These are phyloP conservation scores for Nigrospora osmanthi DNA, from an alignment of 2,329 filamentous ascomycete species.

Conservation along the genomic window DNA sequence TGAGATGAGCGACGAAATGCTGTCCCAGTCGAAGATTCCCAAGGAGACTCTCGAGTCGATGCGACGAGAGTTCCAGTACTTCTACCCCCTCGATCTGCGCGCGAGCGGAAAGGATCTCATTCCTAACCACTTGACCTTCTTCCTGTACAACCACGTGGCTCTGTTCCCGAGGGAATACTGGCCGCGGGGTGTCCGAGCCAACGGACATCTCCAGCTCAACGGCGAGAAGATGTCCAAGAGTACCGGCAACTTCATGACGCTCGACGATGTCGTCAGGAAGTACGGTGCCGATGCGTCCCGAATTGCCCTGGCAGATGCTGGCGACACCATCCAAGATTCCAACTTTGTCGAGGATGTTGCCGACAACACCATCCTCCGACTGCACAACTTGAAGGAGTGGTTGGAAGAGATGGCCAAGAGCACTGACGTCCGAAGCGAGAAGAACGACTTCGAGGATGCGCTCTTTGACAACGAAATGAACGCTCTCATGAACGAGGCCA, in stretches of 20 bases:
- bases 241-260: conserved; percentile 93
- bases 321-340: conserved; percentile 88
- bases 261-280: conserved; percentile 78
- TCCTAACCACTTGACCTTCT: conserved; percentile 91
- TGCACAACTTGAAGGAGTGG: conserved; percentile 81
- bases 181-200: conserved; percentile 78
- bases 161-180: conserved; percentile 84
- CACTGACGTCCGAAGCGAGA: conserved; percentile 67
- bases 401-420: conserved; percentile 77
- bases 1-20: conserved; percentile 58
- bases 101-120: conserved; percentile 90
- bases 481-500: conserved; percentile 68
- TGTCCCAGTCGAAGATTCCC: conserved; percentile 61
- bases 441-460: conserved; percentile 74
- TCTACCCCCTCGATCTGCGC: conserved; percentile 86
- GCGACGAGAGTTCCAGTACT: conserved; percentile 92
- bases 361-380: conserved; percentile 80
- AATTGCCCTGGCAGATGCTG: conserved; percentile 87
- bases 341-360: conserved; percentile 97
- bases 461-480: conserved; percentile 95
- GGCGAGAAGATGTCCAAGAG: conserved; percentile 99
- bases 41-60: conserved; percentile 68
- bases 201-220: conserved; percentile 90
- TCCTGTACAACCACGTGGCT: conserved; percentile 87
- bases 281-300: conserved; percentile 91